Conservation (phyloP, 495 filamentous ascomycete genomes). For the Amphirosellinia nigrospora region DNA sequence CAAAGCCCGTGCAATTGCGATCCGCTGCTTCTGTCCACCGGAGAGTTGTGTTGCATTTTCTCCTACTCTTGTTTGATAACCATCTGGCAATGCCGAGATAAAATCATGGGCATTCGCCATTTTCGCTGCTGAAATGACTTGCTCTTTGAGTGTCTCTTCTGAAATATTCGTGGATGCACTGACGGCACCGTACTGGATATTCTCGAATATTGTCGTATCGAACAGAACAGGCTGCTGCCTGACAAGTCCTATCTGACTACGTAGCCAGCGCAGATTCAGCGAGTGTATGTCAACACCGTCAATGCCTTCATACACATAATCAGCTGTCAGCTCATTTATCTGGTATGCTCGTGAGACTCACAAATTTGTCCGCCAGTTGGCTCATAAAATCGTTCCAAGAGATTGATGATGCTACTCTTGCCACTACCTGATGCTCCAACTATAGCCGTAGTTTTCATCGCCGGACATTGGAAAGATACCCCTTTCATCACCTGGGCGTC, state of each 20-base stretch:
- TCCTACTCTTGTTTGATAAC: conserved; percentile 63
- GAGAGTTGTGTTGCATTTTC: conserved; percentile 57
- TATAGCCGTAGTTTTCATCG: conserved; percentile 78
- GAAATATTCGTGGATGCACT: conserved; percentile 41
- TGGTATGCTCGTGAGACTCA: not conserved
- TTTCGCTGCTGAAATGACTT: conserved; percentile 50
- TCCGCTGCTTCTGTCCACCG: conserved; percentile 66
- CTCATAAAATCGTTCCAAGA: conserved; percentile 83
- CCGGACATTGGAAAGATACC: conserved; percentile 56
- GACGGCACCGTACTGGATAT: conserved; percentile 56
- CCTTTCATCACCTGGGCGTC: conserved; percentile 53
- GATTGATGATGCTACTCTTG: conserved; percentile 79
- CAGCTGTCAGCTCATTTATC: not conserved
- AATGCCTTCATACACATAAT: conserved; percentile 40
- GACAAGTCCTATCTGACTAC: conserved; percentile 80
- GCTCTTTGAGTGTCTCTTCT: conserved; percentile 32
- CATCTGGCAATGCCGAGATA: conserved; percentile 51
- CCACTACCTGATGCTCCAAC: conserved; percentile 74
- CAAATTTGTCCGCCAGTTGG: conserved; percentile 56
- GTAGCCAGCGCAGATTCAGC: conserved; percentile 79
- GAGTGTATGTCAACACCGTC: conserved; percentile 75
- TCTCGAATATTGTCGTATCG: conserved; percentile 62
- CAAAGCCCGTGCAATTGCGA: conserved; percentile 73
- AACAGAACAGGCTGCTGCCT: conserved; percentile 68
- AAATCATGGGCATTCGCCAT: conserved; percentile 51